phyloP scores from a whole-genome alignment of 2,329 filamentous ascomycete species.

The Stagonosporopsis vannaccii region DNA sequence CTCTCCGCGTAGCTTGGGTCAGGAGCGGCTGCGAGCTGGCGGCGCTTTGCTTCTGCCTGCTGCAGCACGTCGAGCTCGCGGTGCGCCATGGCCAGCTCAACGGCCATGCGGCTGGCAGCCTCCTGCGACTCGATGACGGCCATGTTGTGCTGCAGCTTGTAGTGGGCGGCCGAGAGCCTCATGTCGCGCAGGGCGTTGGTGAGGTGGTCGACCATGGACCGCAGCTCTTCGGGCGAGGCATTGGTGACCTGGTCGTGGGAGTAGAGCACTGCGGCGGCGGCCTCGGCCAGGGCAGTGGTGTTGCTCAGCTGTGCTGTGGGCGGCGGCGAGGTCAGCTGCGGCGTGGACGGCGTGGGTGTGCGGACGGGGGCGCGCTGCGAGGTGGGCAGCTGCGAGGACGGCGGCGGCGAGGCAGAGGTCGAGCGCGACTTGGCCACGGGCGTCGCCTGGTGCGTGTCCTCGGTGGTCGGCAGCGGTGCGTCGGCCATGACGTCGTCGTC shows the following conservation, averaged over 20 bases:
- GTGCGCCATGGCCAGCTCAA: conserved; percentile 91
- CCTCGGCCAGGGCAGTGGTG: conserved; percentile 38
- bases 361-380: conserved; percentile 30
- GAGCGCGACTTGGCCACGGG: too few relatives aligned
- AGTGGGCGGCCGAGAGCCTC: conserved; percentile 86
- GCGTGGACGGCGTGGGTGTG: conserved; percentile 40
- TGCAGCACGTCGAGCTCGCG: conserved; percentile 86
- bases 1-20: conserved; percentile 63
- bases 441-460: too few relatives aligned
- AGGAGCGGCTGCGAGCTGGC: conserved; percentile 60
- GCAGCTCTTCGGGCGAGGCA: conserved; percentile 61
- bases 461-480: conserved; percentile 43
- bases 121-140: conserved; percentile 84
- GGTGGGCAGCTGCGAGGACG: conserved; percentile 64
- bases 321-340: conserved; percentile 59
- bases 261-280: conserved; percentile 53
- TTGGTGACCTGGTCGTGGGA: conserved; percentile 60
- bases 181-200: conserved; percentile 65
- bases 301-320: conserved; percentile 48
- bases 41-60: conserved; percentile 72
- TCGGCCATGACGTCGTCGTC: too few relatives aligned
- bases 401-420: conserved; percentile 67
- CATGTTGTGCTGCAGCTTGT: conserved; percentile 88
- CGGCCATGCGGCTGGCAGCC: conserved; percentile 82
- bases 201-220: conserved; percentile 61